Conservation (phyloP, 1,284 basidiomycete species). For the Naganishia sp. region DNA sequence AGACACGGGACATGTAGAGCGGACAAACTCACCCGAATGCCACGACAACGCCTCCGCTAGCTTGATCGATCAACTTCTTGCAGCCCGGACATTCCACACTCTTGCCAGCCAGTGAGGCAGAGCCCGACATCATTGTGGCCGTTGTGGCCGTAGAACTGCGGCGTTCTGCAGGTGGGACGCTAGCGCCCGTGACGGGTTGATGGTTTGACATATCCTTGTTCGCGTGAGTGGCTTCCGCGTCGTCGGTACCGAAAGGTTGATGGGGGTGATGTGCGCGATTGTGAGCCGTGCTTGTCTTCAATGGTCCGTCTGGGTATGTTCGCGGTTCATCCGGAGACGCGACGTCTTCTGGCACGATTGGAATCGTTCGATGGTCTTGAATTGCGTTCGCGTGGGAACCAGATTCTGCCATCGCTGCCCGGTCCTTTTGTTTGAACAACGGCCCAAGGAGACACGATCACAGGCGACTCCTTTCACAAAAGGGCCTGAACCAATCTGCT, state of each 20-base stretch:
- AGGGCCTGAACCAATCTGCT: too few relatives aligned
- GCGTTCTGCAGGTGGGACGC: neutral
- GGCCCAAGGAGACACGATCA: too few relatives aligned
- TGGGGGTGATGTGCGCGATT: neutral
- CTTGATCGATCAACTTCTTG: slow-evolving; percentile 75
- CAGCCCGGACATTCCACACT: slow-evolving; percentile 71
- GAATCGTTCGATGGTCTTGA: slow-evolving; percentile 4
- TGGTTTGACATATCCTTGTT: neutral
- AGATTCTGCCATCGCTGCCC: slow-evolving; percentile 16
- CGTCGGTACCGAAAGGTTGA: neutral
- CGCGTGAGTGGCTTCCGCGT: neutral
- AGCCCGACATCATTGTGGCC: slow-evolving; percentile 14
- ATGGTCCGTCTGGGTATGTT: slow-evolving; percentile 1
- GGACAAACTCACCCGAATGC: slow-evolving; percentile 74
- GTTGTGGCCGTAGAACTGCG: slow-evolving; percentile 17
- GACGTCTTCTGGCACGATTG: slow-evolving; percentile 15
- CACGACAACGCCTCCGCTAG: slow-evolving; percentile 81
- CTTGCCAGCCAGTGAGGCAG: slow-evolving; percentile 24
- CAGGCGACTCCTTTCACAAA: too few relatives aligned
- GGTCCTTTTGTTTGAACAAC: neutral
- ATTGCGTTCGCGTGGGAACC: neutral
- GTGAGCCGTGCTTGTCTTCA: slow-evolving; percentile 21
- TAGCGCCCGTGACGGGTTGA: neutral
- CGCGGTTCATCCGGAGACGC: slow-evolving; percentile 14
- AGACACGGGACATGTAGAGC: neutral